Percentiles rank a stretch among this genome's conserved stretches.
Conservation (phyloP, 2,329 filamentous ascomycete species). For the Colletotrichum graminicola region DNA sequence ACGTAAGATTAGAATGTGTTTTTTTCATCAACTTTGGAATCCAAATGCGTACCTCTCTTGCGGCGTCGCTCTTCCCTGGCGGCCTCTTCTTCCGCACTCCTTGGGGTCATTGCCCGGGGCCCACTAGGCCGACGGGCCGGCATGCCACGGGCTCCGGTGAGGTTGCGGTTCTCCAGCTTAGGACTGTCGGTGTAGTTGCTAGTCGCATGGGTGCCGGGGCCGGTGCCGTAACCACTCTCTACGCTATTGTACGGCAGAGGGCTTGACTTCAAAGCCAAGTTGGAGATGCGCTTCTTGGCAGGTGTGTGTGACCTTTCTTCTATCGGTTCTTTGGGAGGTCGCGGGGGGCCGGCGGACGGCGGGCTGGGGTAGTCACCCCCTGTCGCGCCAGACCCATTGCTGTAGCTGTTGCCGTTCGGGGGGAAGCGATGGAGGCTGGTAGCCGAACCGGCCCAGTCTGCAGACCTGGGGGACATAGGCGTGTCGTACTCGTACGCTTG, state of each 20-base stretch:
- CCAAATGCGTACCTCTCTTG: slow-evolving; percentile 65
- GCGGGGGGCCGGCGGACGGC: slow-evolving; percentile 63
- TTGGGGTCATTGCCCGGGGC: slow-evolving; percentile 72
- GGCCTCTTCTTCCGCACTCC: slow-evolving; percentile 61
- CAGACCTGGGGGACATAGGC: slow-evolving; percentile 69
- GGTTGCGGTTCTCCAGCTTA: slow-evolving; percentile 68
- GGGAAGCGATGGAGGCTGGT: slow-evolving; percentile 69
- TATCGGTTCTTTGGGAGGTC: slow-evolving; percentile 73
- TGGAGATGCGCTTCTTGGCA: slow-evolving; percentile 61
- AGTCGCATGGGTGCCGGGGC: slow-evolving; percentile 60
- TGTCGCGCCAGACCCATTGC: slow-evolving; percentile 51
- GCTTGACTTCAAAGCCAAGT: slow-evolving; percentile 64
- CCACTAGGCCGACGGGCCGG: slow-evolving; percentile 68
- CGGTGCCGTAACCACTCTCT: slow-evolving; percentile 66
- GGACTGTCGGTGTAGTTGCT: slow-evolving; percentile 66
- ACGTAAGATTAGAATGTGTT: slow-evolving; percentile 31
- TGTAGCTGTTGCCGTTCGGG: slow-evolving; percentile 62
- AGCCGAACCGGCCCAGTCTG: slow-evolving; percentile 73
- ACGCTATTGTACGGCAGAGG: slow-evolving; percentile 69
- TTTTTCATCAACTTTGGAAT: not conserved
- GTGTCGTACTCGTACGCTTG: slow-evolving; percentile 77
- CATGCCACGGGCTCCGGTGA: slow-evolving; percentile 65
- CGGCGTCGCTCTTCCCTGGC: slow-evolving; percentile 62
- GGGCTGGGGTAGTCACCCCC: slow-evolving; percentile 60
- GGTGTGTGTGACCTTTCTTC: slow-evolving; percentile 59